These are phyloP conservation scores for Colletotrichum spinosum DNA, from an alignment of 2,329 filamentous ascomycete genomes.

Conservation along the genomic window DNA sequence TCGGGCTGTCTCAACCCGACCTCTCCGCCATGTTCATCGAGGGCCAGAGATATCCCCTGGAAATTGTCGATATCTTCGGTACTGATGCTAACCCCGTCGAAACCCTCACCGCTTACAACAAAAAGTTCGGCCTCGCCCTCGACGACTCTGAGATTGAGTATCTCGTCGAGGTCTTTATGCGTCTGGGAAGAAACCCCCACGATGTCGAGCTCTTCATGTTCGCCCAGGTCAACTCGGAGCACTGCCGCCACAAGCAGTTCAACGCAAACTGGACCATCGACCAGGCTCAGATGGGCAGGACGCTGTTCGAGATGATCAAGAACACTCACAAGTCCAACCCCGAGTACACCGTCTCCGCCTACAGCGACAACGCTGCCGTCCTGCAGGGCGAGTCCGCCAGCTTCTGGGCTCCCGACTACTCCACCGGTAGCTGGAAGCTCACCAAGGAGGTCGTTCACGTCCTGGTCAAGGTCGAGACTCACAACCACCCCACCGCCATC, in stretches of 20 bases:
- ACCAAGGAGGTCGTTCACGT: slow-evolving; percentile 89
- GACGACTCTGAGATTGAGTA: slow-evolving; percentile 94
- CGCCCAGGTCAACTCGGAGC: slow-evolving; percentile 98
- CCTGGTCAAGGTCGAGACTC: slow-evolving; percentile 94
- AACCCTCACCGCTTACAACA: slow-evolving; percentile 85
- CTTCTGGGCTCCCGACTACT: slow-evolving; percentile 87
- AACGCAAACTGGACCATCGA: slow-evolving; percentile 98
- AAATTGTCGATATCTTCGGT: slow-evolving; percentile 80
- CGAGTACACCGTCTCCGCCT: slow-evolving; percentile 89
- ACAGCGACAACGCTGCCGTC: slow-evolving; percentile 98
- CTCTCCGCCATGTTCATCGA: slow-evolving; percentile 84
- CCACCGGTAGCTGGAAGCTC: slow-evolving; percentile 88
- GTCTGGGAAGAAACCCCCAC: slow-evolving; percentile 72
- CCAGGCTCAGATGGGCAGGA: slow-evolving; percentile 80
- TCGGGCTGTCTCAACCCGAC: slow-evolving; percentile 75
- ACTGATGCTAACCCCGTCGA: slow-evolving; percentile 74
- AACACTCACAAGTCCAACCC: slow-evolving; percentile 91
- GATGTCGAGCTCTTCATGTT: slow-evolving; percentile 99
- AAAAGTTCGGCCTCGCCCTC: slow-evolving; percentile 84
- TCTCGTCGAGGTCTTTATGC: slow-evolving; percentile 72
- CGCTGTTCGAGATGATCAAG: slow-evolving; percentile 94
- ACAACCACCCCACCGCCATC: slow-evolving; percentile 97
- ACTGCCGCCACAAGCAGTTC: slow-evolving; percentile 89
- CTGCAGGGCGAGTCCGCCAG: slow-evolving; percentile 77
- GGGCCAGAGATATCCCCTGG: slow-evolving; percentile 69